Base-by-base conservation (phyloP, 2,329 filamentous ascomycete species). In the Rutstroemia sydowiana region DNA sequence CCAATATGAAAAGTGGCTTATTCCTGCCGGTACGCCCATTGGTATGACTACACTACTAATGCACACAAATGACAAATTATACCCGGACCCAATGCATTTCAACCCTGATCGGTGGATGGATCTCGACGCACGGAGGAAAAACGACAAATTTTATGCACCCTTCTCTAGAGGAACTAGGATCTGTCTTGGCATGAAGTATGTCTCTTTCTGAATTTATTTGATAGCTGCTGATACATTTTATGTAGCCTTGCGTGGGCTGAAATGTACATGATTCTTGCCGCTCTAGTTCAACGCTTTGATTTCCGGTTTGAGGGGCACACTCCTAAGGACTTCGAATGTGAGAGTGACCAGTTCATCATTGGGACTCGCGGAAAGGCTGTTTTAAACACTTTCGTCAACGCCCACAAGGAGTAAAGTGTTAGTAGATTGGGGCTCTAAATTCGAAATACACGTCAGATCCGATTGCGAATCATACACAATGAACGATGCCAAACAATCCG, bases 381-480 rank as follows among this genome's bases (percentile, higher is more conserved):
- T 6, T 14, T 55, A 18, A 40, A 46, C 20, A 31, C 45, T 21
- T 36, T 34, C 30, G 42, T 49, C 32, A 39, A 43, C 14, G 11
- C 50, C 9, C 28, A 30, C 20, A 13, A 39, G 16, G 26, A 20
- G 11, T 28, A 23, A 16, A 43, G n/a, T n/a, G 18, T 43, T 20
- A 43, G 16, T 23, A 43, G n/a, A 10, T 11, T 9, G 40, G 14
- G 13, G 5, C 23, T 13, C 11, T 32, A 32, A 13, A 7, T 32
- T 13, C 30, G 23, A 28, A n/a, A 10, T 43, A 14, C 26, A 43
- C 5, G 21, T 0, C 14, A 13, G 11, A n/a, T 66, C 69, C 44
- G 67, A 73, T 31, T 66, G 61, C 42, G 60, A 63, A 23, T 60
- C 66, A 10, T 71, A 66, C 28, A 63, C 63, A 6, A 42, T 59